Evolutionary conservation across 208 protist species (phyloP).

Genomic region (Leishmania tarentolae): DNA sequence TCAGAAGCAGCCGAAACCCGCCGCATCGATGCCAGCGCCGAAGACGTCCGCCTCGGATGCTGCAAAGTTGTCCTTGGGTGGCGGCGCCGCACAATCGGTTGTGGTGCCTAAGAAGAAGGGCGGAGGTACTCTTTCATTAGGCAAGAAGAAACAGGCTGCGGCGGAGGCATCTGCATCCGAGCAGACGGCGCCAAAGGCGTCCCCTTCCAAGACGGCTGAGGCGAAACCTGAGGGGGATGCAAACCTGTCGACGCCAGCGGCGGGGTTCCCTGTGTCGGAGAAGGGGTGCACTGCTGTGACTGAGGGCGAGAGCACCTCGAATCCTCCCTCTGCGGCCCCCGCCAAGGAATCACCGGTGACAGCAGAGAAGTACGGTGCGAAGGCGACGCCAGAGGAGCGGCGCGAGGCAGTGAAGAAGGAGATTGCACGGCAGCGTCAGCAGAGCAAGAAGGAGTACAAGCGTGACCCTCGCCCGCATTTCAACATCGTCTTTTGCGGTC

Average conservation of each 20-base stretch:
- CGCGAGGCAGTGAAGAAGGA: constrained; percentile 73
- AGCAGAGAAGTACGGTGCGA: constrained; percentile 25
- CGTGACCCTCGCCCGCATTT: constrained; percentile 94
- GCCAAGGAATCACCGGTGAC: constrained; percentile 25
- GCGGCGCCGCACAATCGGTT: constrained; percentile 27
- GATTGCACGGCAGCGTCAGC: constrained; percentile 73
- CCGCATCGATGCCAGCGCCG: constrained; percentile 4
- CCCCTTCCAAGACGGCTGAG: constrained; percentile 10
- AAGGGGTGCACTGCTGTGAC: not conserved
- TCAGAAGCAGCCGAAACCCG: constrained; percentile 13
- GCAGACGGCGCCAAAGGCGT: not conserved
- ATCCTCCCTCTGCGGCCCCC: constrained; percentile 19
- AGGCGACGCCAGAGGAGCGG: constrained; percentile 65
- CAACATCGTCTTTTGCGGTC: constrained; percentile 99
- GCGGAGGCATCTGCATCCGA: constrained; percentile 28
- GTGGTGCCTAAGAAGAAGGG: constrained; percentile 67
- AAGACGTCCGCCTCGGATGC: constrained; percentile 34
- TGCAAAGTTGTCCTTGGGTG: constrained; percentile 69
- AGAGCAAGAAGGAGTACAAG: constrained; percentile 66
- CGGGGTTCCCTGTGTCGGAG: not conserved
- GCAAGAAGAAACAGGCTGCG: constrained; percentile 72
- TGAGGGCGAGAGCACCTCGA: constrained; percentile 9
- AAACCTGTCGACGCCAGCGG: constrained; percentile 12
- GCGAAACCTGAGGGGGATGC: constrained; percentile 25
- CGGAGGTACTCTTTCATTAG: constrained; percentile 65